Evolutionary conservation across 306 rosid species (phyloP).

Genomic region (Ziziphus jujuba): DNA sequence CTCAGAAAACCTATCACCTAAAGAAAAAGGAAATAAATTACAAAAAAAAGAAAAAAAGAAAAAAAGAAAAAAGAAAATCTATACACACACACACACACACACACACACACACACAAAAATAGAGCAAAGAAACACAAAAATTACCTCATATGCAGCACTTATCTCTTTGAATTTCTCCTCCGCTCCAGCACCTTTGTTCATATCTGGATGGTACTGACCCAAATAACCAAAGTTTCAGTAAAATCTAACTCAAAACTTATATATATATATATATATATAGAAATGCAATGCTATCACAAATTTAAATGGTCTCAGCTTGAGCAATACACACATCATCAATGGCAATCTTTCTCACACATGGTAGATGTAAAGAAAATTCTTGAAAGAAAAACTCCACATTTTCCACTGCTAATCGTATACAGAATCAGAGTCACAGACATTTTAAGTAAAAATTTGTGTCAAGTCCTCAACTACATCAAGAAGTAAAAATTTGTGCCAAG

Average conservation of each 20-base stretch:
- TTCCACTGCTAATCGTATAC: too few relatives aligned
- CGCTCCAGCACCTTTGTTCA: slow-evolving; percentile 73
- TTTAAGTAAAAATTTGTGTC: too few relatives aligned
- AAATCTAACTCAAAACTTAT: slow-evolving; percentile 7
- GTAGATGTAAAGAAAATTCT: too few relatives aligned
- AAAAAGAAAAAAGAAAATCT: background rate
- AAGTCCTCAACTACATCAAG: too few relatives aligned
- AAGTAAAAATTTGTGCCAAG: too few relatives aligned
- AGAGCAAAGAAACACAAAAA: slow-evolving; percentile 15
- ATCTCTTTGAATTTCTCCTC: slow-evolving; percentile 96
- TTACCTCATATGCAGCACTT: slow-evolving; percentile 96
- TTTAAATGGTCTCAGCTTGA: background rate
- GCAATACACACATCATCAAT: background rate
- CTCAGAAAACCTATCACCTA: background rate
- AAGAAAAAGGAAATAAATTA: background rate
- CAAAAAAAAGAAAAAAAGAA: background rate
- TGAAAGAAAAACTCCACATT: too few relatives aligned
- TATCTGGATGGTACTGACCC: slow-evolving; percentile 89
- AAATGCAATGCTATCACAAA: background rate
- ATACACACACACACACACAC: too few relatives aligned
- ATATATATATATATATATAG: slow-evolving; percentile 4
- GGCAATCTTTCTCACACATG: background rate
- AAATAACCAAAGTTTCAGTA: slow-evolving; percentile 12
- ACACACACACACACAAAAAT: too few relatives aligned
- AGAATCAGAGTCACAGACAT: too few relatives aligned